Evolutionary conservation across 495 filamentous ascomycete genomes (phyloP).

Genomic region (Xylaria flabelliformis): DNA sequence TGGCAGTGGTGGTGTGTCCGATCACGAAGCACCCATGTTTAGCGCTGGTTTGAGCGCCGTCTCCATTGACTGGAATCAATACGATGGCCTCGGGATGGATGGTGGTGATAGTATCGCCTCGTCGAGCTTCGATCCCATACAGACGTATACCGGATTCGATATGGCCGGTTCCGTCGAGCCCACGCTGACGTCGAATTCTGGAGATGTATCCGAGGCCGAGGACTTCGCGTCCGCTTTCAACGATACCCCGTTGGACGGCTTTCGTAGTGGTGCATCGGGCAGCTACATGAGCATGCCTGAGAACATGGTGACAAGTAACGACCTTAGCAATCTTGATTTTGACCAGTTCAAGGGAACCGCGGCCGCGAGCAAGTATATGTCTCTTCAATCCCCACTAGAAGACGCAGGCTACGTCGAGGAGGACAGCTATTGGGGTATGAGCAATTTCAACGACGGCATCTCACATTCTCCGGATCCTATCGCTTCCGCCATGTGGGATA

Average conservation of each 20-base stretch:
- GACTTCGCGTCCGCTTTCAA: slow-evolving; percentile 65
- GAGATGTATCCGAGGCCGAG: slow-evolving; percentile 77
- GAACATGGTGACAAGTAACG: slow-evolving; percentile 58
- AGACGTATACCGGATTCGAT: slow-evolving; percentile 68
- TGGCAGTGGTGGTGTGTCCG: slow-evolving; percentile 57
- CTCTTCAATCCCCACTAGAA: slow-evolving; percentile 43
- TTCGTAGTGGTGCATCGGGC: slow-evolving; percentile 57
- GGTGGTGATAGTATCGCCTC: slow-evolving; percentile 61
- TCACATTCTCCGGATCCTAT: slow-evolving; percentile 43
- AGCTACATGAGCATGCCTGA: slow-evolving; percentile 58
- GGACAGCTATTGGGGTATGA: slow-evolving; percentile 40
- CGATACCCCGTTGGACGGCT: slow-evolving; percentile 60
- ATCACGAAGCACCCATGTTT: slow-evolving; percentile 69
- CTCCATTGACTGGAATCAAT: slow-evolving; percentile 77
- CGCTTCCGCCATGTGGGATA: slow-evolving; percentile 39
- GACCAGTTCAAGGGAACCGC: slow-evolving; percentile 64
- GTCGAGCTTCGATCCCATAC: slow-evolving; percentile 70
- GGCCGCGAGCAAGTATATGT: slow-evolving; percentile 48
- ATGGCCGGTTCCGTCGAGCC: slow-evolving; percentile 63
- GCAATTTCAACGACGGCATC: slow-evolving; percentile 43
- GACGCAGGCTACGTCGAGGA: slow-evolving; percentile 42
- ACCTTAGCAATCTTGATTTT: slow-evolving; percentile 65
- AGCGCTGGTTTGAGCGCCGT: slow-evolving; percentile 68
- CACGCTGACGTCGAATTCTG: slow-evolving; percentile 73
- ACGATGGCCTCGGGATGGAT: slow-evolving; percentile 65